Evolutionary conservation across 495 filamentous ascomycete genomes (phyloP), one percentile per base, ranked within the genome.

Genomic region (Penicillium paradoxum): DNA sequence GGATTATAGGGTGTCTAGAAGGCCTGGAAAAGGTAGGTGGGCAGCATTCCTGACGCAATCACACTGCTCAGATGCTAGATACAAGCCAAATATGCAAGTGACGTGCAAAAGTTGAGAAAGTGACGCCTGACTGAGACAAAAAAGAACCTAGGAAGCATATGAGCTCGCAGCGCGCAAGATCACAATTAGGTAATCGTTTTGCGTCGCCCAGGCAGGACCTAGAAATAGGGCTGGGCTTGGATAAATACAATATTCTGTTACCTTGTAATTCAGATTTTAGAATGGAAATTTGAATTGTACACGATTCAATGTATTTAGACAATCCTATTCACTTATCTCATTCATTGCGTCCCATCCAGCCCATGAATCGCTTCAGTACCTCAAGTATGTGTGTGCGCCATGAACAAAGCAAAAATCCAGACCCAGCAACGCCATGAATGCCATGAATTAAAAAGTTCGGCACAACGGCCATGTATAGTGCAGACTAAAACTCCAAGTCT

Each of bases 391-490:
- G 40, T 41, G 32, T 52, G 30, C 43, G 44, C 44, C 50, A 47
- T 47, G 25, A 54, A 54, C 41, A 18, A 48, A 42, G 14, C 51
- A 41, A 47, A 30, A 33, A 15, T 37, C 30, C 34, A 56, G n/a
- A 33, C 56, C 38, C 34, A 17, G 22, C 53, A 59, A 61, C 63
- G 55, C 63, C 60, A 51, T 51, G 8, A 48, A 66, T 61, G 63
- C 57, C 39, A 54, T 41, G 24, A 32, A 39, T 32, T 58, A 47
- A 30, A 32, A 41, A 39, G 2, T 40, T 13, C 18, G 45, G 15
- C 34, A 41, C 17, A 41, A 29, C 14, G 27, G 24, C 38, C 44
- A 48, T 56, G 32, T 61, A 56, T 48, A 60, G 39, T 53, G 63
- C 50, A 60, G 40, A 37, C 42, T 57, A 41, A 32, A 53, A 64